These are phyloP conservation scores for Fusarium sacchari DNA, from an alignment of 2,329 filamentous ascomycete species.

Conservation along the genomic window DNA sequence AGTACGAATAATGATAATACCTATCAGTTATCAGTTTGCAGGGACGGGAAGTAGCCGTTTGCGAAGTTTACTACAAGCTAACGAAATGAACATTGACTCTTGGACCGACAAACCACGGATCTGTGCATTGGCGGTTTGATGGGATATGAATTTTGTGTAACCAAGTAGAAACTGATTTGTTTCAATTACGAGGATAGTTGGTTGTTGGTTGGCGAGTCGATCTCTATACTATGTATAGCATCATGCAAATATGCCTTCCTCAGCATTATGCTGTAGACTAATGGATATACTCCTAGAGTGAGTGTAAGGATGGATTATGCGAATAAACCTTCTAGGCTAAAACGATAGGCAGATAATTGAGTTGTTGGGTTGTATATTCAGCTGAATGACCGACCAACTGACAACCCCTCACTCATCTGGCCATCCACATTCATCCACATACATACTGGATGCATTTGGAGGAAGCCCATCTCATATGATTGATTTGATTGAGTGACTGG, in stretches of 20 bases:
- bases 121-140: neutral
- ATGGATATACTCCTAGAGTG: neutral
- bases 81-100: neutral
- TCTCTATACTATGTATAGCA: neutral
- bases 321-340: neutral
- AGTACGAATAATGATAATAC: conserved; percentile 6
- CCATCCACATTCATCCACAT: conserved; percentile 1
- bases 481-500: neutral
- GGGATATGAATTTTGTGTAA: neutral
- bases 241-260: neutral
- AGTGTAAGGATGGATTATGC: neutral
- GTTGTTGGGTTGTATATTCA: neutral
- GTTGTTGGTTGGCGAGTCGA: neutral
- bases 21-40: neutral
- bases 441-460: neutral
- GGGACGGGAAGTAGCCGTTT: neutral
- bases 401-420: conserved; percentile 17
- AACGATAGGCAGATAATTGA: neutral
- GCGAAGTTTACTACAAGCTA: neutral
- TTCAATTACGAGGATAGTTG: neutral
- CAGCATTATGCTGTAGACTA: neutral
- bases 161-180: neutral
- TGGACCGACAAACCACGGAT: neutral
- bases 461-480: neutral
- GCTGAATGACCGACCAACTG: neutral